Base-by-base conservation (phyloP, 1,139 yeast genomes). In the Debaryomyces fabryi region DNA sequence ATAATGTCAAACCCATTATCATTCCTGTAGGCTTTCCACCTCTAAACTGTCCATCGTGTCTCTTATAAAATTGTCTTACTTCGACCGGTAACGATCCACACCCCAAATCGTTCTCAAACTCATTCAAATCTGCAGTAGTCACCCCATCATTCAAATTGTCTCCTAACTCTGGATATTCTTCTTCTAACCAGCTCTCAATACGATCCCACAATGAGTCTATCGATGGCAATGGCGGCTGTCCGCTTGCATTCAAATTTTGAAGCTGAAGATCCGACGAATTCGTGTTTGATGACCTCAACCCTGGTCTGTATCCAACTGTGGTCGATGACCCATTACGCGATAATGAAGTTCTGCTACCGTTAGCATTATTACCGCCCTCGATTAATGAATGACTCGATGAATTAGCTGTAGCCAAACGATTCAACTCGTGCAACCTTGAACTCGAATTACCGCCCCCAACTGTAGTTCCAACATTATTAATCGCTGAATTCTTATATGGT, bases 21-120 rank as follows among this genome's bases (percentile, higher is more conserved):
- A 87, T 72, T 3, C 96, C 96, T 2, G 87, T 80, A 18, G 91
- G 90, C 57, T 79, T 78, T 15, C 92, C 92, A 44, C 89, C 87
- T 41, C 83, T 70, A 54, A 86, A 84, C 68, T 88, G 96, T 50
- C 96, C 96, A 63, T 88, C 96, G 63, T 88, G 93, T 50, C 83
- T 73, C 64, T 82, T 81, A 64, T 80, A 85, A 50, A 87, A 83
- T 60, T 86, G 93, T 58, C 93, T 81, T 45, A 88, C 86, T 56
- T 87, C 95, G 3, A 78, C 70, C 2, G 96, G 96, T 47, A 88
- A 74, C 25, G 81, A 72, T 1, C 80, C 79, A 55, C 84, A 72
- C 45, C 81, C 86, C 58, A 86, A 71, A 62, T 88, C 95, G 52
- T 79, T 79, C 62, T 88, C 95, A 55, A 88, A 77, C 57, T 86